Evolutionary conservation across 2,329 filamentous ascomycete species (phyloP).

Genomic region (Sodiomyces alkalinus): DNA sequence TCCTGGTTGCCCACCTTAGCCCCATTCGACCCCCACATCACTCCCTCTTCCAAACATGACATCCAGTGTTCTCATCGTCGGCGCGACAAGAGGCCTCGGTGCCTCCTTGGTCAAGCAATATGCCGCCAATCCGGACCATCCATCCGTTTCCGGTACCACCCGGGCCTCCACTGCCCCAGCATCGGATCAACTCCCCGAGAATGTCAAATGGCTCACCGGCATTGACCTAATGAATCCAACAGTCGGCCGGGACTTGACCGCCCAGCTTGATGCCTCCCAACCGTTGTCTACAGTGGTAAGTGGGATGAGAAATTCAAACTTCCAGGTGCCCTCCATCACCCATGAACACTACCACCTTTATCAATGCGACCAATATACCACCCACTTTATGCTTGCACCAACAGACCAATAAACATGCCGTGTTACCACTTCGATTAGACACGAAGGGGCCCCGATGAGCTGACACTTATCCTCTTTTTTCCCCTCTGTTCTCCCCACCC

Average conservation of each 20-base stretch:
- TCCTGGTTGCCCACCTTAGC: too few relatives aligned
- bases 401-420: too few relatives aligned
- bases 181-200: conserved; percentile 20
- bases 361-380: too few relatives aligned
- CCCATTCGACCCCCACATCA: too few relatives aligned
- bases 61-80: conserved; percentile 44
- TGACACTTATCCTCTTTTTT: too few relatives aligned
- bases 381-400: too few relatives aligned
- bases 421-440: too few relatives aligned
- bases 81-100: conserved; percentile 54
- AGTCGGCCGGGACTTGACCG: conserved; percentile 30
- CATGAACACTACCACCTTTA: too few relatives aligned
- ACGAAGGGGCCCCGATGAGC: too few relatives aligned
- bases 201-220: conserved; percentile 39
- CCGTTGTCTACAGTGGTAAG: conserved; percentile 28
- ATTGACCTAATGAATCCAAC: conserved; percentile 38
- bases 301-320: too few relatives aligned
- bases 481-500: conserved; percentile 1
- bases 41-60: too few relatives aligned
- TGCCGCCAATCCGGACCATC: conserved; percentile 25
- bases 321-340: too few relatives aligned
- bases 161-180: conserved; percentile 28
- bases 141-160: conserved; percentile 45
- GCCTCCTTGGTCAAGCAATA: conserved; percentile 45
- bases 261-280: conserved; percentile 22